Evolutionary conservation across 495 filamentous ascomycete genomes (phyloP), one percentile per base, ranked within the genome.

Genomic region (Podospora sp.): DNA sequence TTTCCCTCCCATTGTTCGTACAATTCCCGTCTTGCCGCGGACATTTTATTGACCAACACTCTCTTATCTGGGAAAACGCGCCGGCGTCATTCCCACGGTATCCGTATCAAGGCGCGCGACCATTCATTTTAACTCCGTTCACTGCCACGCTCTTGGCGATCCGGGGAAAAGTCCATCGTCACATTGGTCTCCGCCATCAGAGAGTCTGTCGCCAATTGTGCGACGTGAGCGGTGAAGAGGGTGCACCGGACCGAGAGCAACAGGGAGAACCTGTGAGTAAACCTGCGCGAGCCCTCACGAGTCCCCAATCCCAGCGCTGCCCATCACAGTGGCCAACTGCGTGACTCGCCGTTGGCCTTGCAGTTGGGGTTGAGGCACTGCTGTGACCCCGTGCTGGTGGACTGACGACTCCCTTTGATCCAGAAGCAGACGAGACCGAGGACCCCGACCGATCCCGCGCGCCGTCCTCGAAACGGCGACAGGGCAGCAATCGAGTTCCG

Each of bases 61-160:
- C 5, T 46, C 57, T 59, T 33, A 59, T 59, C 33, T 27, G 24
- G 55, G 55, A 29, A 16, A 52, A 21, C 26, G 40, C 40, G 40
- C 40, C 40, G 16, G 5, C 5, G 14, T 52, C 36, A 14, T 18
- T 51, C 18, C 29, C 46, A 20, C n/a, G n/a, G n/a, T n/a, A n/a
- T 21, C 21, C 22, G 21, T 27, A 46, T 21, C 50, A 52, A 40
- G 26, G 18, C 16, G 59, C 36, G 20, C 59, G 16, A 40, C 59
- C 21, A 62, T n/a, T 27, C 24, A 49, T 50, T 3, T 62, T 27
- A 29, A 62, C 60, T 20, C 14, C 22, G 27, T 25, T 64, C 66
- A 69, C 63, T 62, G 68, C 68, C 68, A 66, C 68, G 29, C 29
- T 9, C 68, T 69, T 69, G 68, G 68, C 68, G 51, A 16, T 6